phyloP scores from a whole-genome alignment of 2,329 filamentous ascomycete genomes.

The Nemania bipapillata region DNA sequence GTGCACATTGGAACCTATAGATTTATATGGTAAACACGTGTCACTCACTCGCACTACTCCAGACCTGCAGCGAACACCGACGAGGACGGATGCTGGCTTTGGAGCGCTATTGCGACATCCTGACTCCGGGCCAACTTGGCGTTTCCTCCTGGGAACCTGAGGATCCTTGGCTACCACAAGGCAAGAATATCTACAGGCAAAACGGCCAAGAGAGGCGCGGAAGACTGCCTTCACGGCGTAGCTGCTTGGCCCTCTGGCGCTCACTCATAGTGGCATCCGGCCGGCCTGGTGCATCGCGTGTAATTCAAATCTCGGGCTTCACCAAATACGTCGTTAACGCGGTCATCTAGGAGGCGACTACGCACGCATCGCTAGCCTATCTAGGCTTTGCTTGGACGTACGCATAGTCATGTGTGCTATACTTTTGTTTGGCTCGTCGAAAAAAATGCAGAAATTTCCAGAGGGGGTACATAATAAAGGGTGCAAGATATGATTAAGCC shows the following conservation, averaged over 20 bases:
- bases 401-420: no score
- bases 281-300: background rate
- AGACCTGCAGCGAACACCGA: background rate
- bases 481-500: background rate
- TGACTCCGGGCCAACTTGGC: conserved; percentile 22
- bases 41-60: background rate
- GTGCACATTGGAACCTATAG: background rate
- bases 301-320: background rate
- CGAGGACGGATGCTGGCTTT: conserved; percentile 16
- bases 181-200: conserved; percentile 5
- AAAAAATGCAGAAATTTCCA: no score
- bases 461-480: no score
- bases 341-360: background rate
- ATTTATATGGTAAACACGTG: conserved; percentile 14
- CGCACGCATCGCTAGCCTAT: background rate
- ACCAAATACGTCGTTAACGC: background rate
- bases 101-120: background rate
- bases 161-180: conserved; percentile 30
- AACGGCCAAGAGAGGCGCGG: conserved; percentile 21
- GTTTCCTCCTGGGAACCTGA: conserved; percentile 24
- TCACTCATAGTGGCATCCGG: background rate
- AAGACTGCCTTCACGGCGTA: conserved; percentile 12
- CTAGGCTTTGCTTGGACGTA: background rate
- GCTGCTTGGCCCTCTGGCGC: conserved; percentile 8
- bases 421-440: no score